These are phyloP conservation scores for Erigeron philadelphicus DNA, from an alignment of 140 eudicot genomes.

Conservation along the genomic window DNA sequence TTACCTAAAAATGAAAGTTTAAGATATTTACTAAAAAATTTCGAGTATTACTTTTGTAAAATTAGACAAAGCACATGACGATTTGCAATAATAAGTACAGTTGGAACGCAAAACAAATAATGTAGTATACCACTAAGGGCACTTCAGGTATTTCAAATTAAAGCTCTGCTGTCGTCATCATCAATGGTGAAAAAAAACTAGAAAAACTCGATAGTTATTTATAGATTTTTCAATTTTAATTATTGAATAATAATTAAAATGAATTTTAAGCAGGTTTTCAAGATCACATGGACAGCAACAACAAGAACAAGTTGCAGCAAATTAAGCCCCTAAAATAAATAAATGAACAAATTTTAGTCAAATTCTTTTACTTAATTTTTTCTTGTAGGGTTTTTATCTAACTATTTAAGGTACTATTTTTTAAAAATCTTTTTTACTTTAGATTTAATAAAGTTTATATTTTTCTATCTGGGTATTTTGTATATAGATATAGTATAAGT, in stretches of 20 bases:
- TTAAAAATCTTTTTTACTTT: no score
- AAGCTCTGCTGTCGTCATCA: constrained; percentile 38
- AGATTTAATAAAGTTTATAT: no score
- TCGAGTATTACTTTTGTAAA: no score
- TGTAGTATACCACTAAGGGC: constrained; percentile 12
- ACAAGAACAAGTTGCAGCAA: constrained; percentile 4
- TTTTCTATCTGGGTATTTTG: no score
- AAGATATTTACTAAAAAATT: no score
- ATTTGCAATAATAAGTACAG: not conserved
- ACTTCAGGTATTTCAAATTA: constrained; percentile 24
- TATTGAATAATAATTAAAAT: constrained; percentile 18
- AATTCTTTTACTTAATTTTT: no score
- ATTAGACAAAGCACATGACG: no score
- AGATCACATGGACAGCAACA: constrained; percentile 35
- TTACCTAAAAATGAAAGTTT: no score
- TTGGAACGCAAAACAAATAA: constrained; percentile 7
- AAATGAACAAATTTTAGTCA: constrained; percentile 1
- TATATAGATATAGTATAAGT: constrained; percentile 5
- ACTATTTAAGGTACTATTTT: no score
- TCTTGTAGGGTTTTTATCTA: no score
- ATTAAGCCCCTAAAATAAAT: no score
- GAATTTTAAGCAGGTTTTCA: constrained; percentile 4
- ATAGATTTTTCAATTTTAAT: not conserved
- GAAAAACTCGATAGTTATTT: constrained; percentile 12
- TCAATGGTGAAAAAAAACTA: constrained; percentile 33